phyloP scores from a whole-genome alignment of 2,329 filamentous ascomycete genomes.

The Alternaria rosae region DNA sequence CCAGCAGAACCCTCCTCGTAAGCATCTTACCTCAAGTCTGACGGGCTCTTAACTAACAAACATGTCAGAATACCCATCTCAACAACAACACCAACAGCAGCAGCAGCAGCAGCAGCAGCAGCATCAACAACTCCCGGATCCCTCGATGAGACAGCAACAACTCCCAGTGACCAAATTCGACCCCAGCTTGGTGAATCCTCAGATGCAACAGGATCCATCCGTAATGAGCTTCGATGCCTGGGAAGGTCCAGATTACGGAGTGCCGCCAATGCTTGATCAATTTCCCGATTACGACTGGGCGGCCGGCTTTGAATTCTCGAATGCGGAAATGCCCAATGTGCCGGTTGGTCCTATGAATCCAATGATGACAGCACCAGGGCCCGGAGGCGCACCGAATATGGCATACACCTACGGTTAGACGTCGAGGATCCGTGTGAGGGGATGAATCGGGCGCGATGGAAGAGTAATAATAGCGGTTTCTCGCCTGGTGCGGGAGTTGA shows the following conservation, averaged over 20 bases:
- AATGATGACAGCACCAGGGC: conserved; percentile 24
- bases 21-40: conserved; percentile 13
- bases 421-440: neutral
- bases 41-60: conserved; percentile 13
- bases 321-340: conserved; percentile 35
- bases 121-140: conserved; percentile 27
- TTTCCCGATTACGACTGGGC: conserved; percentile 51
- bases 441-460: neutral
- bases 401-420: conserved; percentile 38
- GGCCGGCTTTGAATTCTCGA: conserved; percentile 45
- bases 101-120: conserved; percentile 7
- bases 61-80: conserved; percentile 24
- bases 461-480: neutral
- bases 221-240: conserved; percentile 38
- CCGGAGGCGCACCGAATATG: conserved; percentile 27
- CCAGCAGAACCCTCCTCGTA: conserved; percentile 41
- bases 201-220: conserved; percentile 28
- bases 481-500: neutral
- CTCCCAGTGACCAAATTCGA: conserved; percentile 37
- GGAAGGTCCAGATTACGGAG: conserved; percentile 39
- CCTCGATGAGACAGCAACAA: conserved; percentile 22
- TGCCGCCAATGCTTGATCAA: conserved; percentile 43
- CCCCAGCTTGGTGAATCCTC: conserved; percentile 31
- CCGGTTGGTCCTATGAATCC: conserved; percentile 28
- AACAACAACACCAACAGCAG: conserved; percentile 21